These are phyloP conservation scores for Tuber aestivum DNA, from an alignment of 495 filamentous ascomycete species.

Conservation along the genomic window DNA sequence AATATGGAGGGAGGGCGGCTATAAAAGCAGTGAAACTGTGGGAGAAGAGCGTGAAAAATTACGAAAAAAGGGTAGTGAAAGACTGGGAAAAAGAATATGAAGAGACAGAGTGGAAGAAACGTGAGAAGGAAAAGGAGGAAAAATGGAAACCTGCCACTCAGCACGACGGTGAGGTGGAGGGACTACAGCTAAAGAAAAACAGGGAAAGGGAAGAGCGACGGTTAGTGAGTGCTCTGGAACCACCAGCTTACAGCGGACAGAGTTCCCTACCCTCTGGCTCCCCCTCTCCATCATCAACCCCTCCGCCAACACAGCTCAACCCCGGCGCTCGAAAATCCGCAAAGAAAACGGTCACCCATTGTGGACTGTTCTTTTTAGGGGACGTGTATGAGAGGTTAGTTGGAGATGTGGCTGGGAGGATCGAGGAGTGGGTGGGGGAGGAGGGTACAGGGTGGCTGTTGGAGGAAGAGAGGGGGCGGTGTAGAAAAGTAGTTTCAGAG, in stretches of 20 bases:
- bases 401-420: too few relatives aligned
- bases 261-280: neutral
- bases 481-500: too few relatives aligned
- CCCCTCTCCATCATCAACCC: slow-evolving; percentile 8
- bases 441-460: too few relatives aligned
- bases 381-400: slow-evolving; percentile 70
- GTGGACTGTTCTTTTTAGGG: slow-evolving; percentile 67
- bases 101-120: slow-evolving; percentile 52
- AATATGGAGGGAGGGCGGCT: slow-evolving; percentile 56
- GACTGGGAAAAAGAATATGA: slow-evolving; percentile 53
- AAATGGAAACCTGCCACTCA: slow-evolving; percentile 18
- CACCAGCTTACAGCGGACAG: neutral
- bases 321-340: slow-evolving; percentile 10
- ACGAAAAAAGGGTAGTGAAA: slow-evolving; percentile 57
- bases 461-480: too few relatives aligned
- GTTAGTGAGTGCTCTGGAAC: neutral
- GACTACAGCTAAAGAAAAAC: neutral
- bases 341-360: slow-evolving; percentile 66
- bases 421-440: too few relatives aligned
- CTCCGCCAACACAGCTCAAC: neutral
- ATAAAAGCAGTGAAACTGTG: slow-evolving; percentile 52
- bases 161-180: neutral
- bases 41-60: slow-evolving; percentile 57
- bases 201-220: neutral
- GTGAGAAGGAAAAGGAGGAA: slow-evolving; percentile 49